Base-by-base conservation (phyloP, 2,329 filamentous ascomycete species). In the Nigrospora sphaerica region DNA sequence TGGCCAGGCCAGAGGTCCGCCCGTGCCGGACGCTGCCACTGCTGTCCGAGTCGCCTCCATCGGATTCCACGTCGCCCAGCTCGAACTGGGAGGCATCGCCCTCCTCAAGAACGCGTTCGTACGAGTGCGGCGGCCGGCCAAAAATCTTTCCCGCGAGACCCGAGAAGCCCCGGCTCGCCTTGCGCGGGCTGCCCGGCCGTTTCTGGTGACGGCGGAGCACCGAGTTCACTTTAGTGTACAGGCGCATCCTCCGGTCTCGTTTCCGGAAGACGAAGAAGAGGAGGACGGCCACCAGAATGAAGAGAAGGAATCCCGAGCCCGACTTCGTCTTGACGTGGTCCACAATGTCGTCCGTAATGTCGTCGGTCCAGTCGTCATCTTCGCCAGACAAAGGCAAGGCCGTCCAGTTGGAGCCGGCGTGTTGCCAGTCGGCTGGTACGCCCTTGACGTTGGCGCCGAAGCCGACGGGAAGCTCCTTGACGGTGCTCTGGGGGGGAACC, bases 91-190 rank as follows among this genome's bases (percentile, higher is more conserved):
- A 70, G 12, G 70, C 68, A n/a, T 81, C 78, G 12, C 86, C 90
- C 54, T 91, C 86, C 66, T 96, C 90, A 44, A 95, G 69, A 3
- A 96, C 85, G 31, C 89, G 83, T 61, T 96, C 91, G 60, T 96
- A 96, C 3, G 77, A 71, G 9, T 72, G 61, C 1, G 70, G 66
- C 42, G 63, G 67, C 6, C 78, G 75, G 13, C 77, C 78, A 51
- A 95, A 86, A 5, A 93, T 65, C 59, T 86, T 88, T 51, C 75
- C 75, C 9, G 75, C 74, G 56, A 78, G 60, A 1, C 58, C 60
- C 17, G 76, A 73, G 47, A 80, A 67, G 6, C 74, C 70, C 12
- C 70, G 64, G 9, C 68, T 64, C 46, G 54, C 66, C 49, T 75
- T 77, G 37, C 69, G 65, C 12, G 70, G 65, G 46, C 68, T 74